Evolutionary conservation across 2,329 filamentous ascomycete species (phyloP).

Genomic region (Chaetomium olivaceum): DNA sequence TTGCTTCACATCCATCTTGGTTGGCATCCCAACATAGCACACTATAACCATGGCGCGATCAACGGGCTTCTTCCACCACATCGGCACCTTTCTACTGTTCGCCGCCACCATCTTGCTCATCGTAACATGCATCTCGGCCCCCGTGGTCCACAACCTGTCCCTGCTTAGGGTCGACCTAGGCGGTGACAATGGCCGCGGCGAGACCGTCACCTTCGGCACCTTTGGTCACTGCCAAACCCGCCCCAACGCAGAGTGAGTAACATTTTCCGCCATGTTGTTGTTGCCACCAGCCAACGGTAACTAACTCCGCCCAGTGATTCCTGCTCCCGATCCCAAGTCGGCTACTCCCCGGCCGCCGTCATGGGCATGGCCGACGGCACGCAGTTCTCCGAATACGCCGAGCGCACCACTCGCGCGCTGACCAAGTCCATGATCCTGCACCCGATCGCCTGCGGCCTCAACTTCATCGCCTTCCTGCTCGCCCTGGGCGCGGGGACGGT

Average conservation of each 20-base stretch:
- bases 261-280: not conserved
- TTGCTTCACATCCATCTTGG: not conserved
- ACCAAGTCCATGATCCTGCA: constrained; percentile 64
- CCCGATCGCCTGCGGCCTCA: constrained; percentile 57
- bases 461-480: constrained; percentile 60
- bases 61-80: constrained; percentile 53
- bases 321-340: constrained; percentile 52
- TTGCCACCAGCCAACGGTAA: not conserved
- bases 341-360: constrained; percentile 56
- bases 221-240: constrained; percentile 57
- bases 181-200: constrained; percentile 32
- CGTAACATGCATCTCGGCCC: constrained; percentile 59
- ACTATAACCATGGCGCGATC: constrained; percentile 43
- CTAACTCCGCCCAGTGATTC: constrained; percentile 39
- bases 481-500: constrained; percentile 52
- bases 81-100: constrained; percentile 60
- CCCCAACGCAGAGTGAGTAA: constrained; percentile 25
- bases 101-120: constrained; percentile 57
- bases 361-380: constrained; percentile 43
- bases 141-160: constrained; percentile 56
- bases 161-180: constrained; percentile 55
- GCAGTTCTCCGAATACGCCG: constrained; percentile 46
- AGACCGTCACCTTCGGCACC: constrained; percentile 45
- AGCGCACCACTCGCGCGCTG: constrained; percentile 49
- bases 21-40: not conserved